Evolutionary conservation across 139 green algal genomes (phyloP), one percentile per base, ranked within the genome.

Genomic region (Coccomyxa sp.): DNA sequence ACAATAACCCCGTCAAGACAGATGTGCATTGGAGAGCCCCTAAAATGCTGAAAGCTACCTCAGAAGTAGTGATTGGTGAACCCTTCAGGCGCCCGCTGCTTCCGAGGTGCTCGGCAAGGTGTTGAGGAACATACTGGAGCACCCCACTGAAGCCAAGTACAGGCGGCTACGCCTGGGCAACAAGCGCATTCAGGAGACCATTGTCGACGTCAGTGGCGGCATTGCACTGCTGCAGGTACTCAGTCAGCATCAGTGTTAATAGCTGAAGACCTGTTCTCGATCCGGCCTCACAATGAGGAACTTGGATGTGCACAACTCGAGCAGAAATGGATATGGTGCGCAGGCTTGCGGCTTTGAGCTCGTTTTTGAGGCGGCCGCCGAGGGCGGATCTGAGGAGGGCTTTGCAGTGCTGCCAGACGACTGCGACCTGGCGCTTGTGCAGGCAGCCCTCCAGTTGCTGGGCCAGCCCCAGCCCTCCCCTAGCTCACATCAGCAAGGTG

Each of bases 341-440:
- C 87, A 88, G 66, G 88, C 88, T 10, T 90, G 82, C 57, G 88
- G 88, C 15, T 92, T 91, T 76, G 82, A 90, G 63, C 77, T 92
- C 0, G 77, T 87, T 7, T 91, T 92, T 84, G 85, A 91, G n/a
- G 80, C 82, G 18, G 58, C 67, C n/a, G 66, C 23, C 7, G 82
- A 67, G 14, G 59, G 58, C 13, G 30, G 59, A 7, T 31, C 14
- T 17, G 32, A 28, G 16, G 77, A 86, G 82, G 90, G 91, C 51
- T 94, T 85, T 15, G 86, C 93, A 27, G 81, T 94, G 30, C 85
- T 91, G 18, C 85, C 93, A 30, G 88, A 90, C 14, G 87, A 88
- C 79, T 82, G 79, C 25, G 89, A 92, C 60, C 77, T 96, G 51
- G 84, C 86, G 81, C 85, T 87, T 11, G 83, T 94, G 28, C 67